Evolutionary conservation across 2,329 filamentous ascomycete species (phyloP).

Genomic region (Sporothrix schenckii): DNA sequence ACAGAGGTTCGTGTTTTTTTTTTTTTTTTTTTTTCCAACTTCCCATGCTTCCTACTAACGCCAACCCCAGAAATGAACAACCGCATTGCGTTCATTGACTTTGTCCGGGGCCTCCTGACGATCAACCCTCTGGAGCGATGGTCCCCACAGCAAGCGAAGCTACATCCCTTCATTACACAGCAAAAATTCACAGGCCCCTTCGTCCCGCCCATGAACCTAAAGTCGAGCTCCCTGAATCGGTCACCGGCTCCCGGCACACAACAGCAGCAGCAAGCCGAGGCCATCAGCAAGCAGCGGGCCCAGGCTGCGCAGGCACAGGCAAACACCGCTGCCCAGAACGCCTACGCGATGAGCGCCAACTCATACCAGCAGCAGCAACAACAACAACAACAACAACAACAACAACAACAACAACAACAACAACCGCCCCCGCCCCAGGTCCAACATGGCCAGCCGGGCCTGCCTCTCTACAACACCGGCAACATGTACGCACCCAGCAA

Average conservation of each 20-base stretch:
- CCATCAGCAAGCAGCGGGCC: conserved; percentile 86
- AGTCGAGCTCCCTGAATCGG: conserved; percentile 79
- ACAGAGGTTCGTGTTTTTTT: conserved; percentile 69
- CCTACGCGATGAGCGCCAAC: conserved; percentile 60
- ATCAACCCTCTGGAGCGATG: conserved; percentile 96
- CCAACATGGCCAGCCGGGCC: conserved; percentile 39
- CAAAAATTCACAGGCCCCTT: conserved; percentile 96
- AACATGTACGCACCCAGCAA: conserved; percentile 68
- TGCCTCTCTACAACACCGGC: conserved; percentile 72
- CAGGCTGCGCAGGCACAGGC: conserved; percentile 73
- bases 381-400: conserved; percentile 33
- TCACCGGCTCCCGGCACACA: conserved; percentile 92
- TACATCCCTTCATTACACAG: conserved; percentile 98
- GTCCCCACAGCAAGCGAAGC: conserved; percentile 95
- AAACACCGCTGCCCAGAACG: conserved; percentile 66
- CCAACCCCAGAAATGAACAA: conserved; percentile 86
- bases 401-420: conserved; percentile 29
- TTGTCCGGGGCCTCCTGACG: conserved; percentile 87
- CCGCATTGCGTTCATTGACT: conserved; percentile 95
- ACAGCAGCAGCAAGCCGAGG: conserved; percentile 93
- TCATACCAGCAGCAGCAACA: conserved; percentile 51
- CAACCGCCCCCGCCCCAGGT: conserved; percentile 39
- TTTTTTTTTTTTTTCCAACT: not conserved
- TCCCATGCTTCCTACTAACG: not conserved
- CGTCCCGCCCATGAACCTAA: conserved; percentile 94